Percentiles rank a stretch among this genome's conserved stretches.
phyloP scores from a whole-genome alignment of 2,329 filamentous ascomycete species.

The Penicillium sp. region DNA sequence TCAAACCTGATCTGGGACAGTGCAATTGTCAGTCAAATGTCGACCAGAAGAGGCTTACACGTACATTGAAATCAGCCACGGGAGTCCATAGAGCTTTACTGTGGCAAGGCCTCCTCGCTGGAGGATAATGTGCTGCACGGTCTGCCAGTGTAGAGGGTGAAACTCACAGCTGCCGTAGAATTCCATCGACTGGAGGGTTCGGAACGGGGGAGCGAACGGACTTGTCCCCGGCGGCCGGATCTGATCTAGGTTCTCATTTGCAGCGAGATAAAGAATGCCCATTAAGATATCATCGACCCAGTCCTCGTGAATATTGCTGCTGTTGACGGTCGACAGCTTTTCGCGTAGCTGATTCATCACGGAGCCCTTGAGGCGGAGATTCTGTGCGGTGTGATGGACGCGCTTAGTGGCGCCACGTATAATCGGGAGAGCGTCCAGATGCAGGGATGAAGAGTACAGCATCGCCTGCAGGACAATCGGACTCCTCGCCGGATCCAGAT shows the following conservation, averaged over 20 bases:
- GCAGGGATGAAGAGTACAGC: slow-evolving; percentile 1
- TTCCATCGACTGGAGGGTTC: neutral
- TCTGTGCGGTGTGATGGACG: neutral
- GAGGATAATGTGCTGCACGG: neutral
- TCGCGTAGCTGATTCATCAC: neutral
- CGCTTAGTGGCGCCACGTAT: neutral
- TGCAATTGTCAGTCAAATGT: neutral
- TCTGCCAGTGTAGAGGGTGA: slow-evolving; percentile 7
- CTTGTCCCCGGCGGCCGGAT: neutral
- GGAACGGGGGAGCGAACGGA: neutral
- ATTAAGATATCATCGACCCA: slow-evolving; percentile 4
- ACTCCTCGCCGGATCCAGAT: neutral
- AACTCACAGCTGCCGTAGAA: slow-evolving; percentile 7
- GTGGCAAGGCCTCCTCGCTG: neutral
- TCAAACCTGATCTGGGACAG: neutral
- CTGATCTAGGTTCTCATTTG: neutral
- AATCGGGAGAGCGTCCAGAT: neutral
- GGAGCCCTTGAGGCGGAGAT: neutral
- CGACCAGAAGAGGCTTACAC: neutral
- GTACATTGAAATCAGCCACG: neutral
- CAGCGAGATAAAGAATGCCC: slow-evolving; percentile 7
- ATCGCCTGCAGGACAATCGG: slow-evolving; percentile 6
- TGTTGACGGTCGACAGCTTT: neutral
- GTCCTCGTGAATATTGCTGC: neutral
- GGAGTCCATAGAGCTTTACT: neutral